Evolutionary conservation across 1,284 basidiomycete species (phyloP), one percentile per base, ranked within the genome.

Genomic region (Ganoderma boninense): DNA sequence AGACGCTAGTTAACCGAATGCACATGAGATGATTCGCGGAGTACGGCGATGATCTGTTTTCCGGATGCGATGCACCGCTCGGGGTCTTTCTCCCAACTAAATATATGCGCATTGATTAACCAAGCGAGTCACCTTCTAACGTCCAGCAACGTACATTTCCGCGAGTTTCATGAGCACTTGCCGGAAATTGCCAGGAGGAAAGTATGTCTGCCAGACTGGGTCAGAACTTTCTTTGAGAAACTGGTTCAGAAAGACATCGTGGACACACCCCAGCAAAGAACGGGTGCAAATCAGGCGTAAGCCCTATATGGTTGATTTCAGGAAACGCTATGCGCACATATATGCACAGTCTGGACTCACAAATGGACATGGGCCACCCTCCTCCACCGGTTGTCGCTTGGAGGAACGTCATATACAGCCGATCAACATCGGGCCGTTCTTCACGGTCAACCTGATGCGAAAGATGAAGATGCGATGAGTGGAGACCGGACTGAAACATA

Each of bases 331-430:
- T 35, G 16, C 29, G 32, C 56, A 32, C 56, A 32, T 35, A 57
- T 57, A 54, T 52, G 20, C 11, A 35, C 20, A 26, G 16, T 44
- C 5, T 4, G 10, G 16, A 69, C 79, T 65, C 38, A 79, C 79
- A 80, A 66, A 84, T 82, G 16, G 81, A 83, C 79, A 86, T 80
- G 0, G 85, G 85, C 85, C 85, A 85, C 10, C 84, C 84, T 4
- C 84, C 84, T 7, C 83, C 78, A 23, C 84, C 83, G 18, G 78
- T 77, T 0, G 81, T 83, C 1, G 84, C 83, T 74, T 85, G 84
- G 2, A 86, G 77, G 77, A 83, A 85, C 2, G 78, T 82, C 85
- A 86, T 86, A 73, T 85, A 86, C 32, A 85, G 70, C 32, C 83
- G 73, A 71, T 86, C 85, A 7, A 86, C 84, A 70, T 85, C 85